Base-by-base conservation (phyloP, 2,329 filamentous ascomycete species). In the Ophiostoma pallidulum region DNA sequence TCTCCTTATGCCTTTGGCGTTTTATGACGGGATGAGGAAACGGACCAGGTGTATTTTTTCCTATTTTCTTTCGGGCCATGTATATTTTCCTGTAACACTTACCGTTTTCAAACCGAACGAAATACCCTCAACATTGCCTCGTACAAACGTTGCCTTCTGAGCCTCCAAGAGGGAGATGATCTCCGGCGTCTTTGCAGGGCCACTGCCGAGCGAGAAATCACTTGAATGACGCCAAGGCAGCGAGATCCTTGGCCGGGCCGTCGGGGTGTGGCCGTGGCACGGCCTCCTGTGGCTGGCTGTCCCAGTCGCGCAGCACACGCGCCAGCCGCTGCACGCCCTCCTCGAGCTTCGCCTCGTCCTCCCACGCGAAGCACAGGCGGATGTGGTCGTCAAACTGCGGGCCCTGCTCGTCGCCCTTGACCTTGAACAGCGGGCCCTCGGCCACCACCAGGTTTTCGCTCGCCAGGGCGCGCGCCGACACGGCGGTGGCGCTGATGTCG, bases 361-460 rank as follows among this genome's bases (percentile, higher is more conserved):
- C 83, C 77, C 82, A 90, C 4, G 82, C 71, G 63, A 84, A 89
- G 54, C 82, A 89, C 13, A 89, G 62, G 16, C 84, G 71, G 18
- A 89, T 64, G 44, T 74, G 73, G 41, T 70, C 63, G n/a, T 75
- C 68, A 58, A 90, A 86, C 19, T 64, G 66, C 22, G 70, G 66
- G 14, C 68, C 65, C 2, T 61, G 61, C 52, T 74, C 66, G 57
- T 84, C 80, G 0, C 74, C 75, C 19, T 71, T 68, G 20, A 85
- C 78, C 57, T 81, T 75, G 62, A 91, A 94, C 54, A 86, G 72
- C 43, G 72, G 71, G 2, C 87, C 88, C 18, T 75, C 69, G 20
- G 81, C 83, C 22, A 92, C 70, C 24, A 80, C 71, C 41, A 94
- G 64, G 43, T 80, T 78, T 61, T 85, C 81, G 43, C 80, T 74